These are phyloP conservation scores for Nasturtium officinale DNA, from an alignment of 345 rosid species.

Conservation along the genomic window DNA sequence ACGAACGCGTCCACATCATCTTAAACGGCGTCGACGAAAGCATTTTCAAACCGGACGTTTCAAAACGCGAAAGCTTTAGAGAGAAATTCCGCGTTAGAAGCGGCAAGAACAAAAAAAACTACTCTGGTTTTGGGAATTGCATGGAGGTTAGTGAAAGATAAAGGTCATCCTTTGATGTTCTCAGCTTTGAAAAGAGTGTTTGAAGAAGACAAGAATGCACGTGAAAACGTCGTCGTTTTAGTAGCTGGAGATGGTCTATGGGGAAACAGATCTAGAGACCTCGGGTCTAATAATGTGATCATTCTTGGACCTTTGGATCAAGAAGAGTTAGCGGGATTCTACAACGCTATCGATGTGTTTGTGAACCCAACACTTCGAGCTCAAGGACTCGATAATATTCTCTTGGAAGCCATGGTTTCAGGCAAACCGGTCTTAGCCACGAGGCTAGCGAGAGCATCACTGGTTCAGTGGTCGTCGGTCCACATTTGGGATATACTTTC, in stretches of 20 bases:
- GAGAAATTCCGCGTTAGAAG: conserved; percentile 54
- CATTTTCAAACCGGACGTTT: conserved; percentile 63
- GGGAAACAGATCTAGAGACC: conserved; percentile 75
- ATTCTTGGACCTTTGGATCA: conserved; percentile 86
- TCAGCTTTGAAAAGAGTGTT: conserved; percentile 72
- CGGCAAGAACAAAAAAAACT: conserved; percentile 24
- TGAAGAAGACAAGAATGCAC: conserved; percentile 54
- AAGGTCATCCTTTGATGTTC: conserved; percentile 79
- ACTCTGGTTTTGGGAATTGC: conserved; percentile 75
- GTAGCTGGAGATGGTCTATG: conserved; percentile 97
- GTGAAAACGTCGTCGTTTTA: conserved; percentile 53
- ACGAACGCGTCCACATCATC: conserved; percentile 85
- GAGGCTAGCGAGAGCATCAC: conserved; percentile 87
- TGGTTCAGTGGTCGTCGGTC: conserved; percentile 64
- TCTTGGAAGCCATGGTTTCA: conserved; percentile 84
- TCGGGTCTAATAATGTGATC: conserved; percentile 56
- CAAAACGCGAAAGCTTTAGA: conserved; percentile 53
- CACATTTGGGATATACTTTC: conserved; percentile 72
- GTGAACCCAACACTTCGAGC: conserved; percentile 89
- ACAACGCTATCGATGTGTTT: conserved; percentile 79
- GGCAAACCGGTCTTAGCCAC: conserved; percentile 86
- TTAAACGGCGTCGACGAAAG: conserved; percentile 82
- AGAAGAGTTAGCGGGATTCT: conserved; percentile 71
- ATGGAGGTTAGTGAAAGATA: conserved; percentile 89
- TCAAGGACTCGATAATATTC: conserved; percentile 88